These are phyloP conservation scores for Clavispora asparagi DNA, from an alignment of 805 yeast species.

Conservation along the genomic window DNA sequence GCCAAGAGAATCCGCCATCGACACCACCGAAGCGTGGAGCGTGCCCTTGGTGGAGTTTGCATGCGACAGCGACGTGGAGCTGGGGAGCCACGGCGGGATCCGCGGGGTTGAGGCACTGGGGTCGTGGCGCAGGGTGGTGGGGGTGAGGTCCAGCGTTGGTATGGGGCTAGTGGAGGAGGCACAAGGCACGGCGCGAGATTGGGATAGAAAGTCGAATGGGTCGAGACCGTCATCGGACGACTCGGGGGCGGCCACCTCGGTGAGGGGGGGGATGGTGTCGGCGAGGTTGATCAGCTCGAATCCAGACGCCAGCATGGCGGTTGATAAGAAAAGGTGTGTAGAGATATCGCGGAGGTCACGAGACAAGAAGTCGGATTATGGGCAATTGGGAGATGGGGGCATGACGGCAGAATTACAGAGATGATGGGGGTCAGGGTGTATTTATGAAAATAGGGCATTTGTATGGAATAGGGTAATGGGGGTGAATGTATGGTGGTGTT, in stretches of 20 bases:
- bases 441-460: no score
- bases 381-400: no score
- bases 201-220: slow-evolving; percentile 16
- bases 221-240: slow-evolving; percentile 18
- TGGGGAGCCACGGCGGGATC: no score
- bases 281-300: slow-evolving; percentile 16
- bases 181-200: slow-evolving; percentile 2
- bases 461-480: no score
- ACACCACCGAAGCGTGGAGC: slow-evolving; percentile 3
- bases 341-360: not conserved
- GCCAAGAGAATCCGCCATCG: not conserved
- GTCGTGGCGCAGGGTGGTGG: slow-evolving; percentile 4
- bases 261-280: slow-evolving; percentile 4
- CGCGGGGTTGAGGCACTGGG: not conserved
- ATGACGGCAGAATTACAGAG: no score
- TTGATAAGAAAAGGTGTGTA: not conserved
- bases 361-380: no score
- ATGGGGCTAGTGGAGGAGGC: not conserved
- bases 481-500: no score
- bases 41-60: not conserved
- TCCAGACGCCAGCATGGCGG: not conserved
- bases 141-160: slow-evolving; percentile 1
- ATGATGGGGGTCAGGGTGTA: no score
- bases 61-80: not conserved
- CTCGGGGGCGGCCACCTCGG: slow-evolving; percentile 3